phyloP scores from a whole-genome alignment of 192 early-diverging fungal species.

The Coemansia sp. region DNA sequence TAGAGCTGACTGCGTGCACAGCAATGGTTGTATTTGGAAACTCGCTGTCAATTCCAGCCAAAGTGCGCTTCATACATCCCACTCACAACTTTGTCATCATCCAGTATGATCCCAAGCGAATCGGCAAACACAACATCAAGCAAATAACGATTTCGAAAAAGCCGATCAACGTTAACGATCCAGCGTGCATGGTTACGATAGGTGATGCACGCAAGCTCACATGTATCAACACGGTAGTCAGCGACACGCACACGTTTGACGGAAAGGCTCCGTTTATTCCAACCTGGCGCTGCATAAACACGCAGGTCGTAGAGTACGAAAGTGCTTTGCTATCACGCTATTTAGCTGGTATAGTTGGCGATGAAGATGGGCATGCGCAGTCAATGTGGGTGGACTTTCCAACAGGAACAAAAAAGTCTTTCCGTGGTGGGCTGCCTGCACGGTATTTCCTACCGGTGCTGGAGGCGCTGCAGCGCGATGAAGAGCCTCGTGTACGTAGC shows the following conservation, averaged over 20 bases:
- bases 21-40: conserved; percentile 82
- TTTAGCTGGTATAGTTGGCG: conserved; percentile 38
- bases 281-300: conserved; percentile 45
- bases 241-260: conserved; percentile 55
- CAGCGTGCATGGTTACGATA: conserved; percentile 57
- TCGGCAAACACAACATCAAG: conserved; percentile 74
- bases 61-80: conserved; percentile 80
- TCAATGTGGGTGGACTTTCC: conserved; percentile 38
- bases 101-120: conserved; percentile 69
- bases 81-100: conserved; percentile 85
- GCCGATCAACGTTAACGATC: conserved; percentile 64
- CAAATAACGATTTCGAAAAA: conserved; percentile 59
- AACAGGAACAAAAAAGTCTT: conserved; percentile 49
- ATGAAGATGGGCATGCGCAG: conserved; percentile 33
- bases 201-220: conserved; percentile 56
- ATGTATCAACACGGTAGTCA: conserved; percentile 63
- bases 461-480: conserved; percentile 50
- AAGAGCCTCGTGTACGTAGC: conserved; percentile 56
- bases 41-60: conserved; percentile 83
- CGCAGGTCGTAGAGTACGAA: conserved; percentile 32
- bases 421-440: conserved; percentile 54
- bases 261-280: conserved; percentile 11
- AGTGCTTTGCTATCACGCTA: conserved; percentile 22
- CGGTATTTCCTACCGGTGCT: conserved; percentile 52
- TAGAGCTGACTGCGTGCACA: conserved; percentile 76